Percentiles rank a stretch among this genome's conserved stretches.
Evolutionary conservation across 2,329 filamentous ascomycete genomes (phyloP).

Genomic region (Arthrobotrys conoides): DNA sequence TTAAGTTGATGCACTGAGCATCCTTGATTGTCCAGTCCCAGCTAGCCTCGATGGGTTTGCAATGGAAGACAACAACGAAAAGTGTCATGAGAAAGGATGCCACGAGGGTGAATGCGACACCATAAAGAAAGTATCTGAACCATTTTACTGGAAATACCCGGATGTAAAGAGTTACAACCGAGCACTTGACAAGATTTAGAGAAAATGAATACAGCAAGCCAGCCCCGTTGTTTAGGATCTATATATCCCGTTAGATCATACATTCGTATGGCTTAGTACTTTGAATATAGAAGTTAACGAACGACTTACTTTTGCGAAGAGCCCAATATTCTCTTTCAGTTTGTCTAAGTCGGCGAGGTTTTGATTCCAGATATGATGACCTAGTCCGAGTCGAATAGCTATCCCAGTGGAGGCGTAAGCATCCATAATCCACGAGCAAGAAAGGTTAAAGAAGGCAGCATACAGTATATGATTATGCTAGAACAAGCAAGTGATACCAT

Average conservation of each 20-base stretch:
- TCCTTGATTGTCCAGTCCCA: constrained; percentile 55
- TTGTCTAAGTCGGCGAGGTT: constrained; percentile 35
- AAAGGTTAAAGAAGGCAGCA: background rate
- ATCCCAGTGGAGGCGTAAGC: background rate
- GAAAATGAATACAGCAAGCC: constrained; percentile 56
- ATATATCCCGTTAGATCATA: background rate
- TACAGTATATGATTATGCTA: constrained; percentile 58
- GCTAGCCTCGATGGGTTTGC: constrained; percentile 47
- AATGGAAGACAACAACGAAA: constrained; percentile 55
- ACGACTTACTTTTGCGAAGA: constrained; percentile 40
- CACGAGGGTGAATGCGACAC: constrained; percentile 39
- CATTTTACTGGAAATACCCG: constrained; percentile 53
- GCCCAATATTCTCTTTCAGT: constrained; percentile 36
- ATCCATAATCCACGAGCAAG: background rate
- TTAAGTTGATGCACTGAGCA: constrained; percentile 51
- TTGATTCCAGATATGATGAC: constrained; percentile 53
- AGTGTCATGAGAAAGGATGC: constrained; percentile 51
- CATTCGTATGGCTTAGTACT: too few species aligned
- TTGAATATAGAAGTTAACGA: too few species aligned
- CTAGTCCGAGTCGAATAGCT: constrained; percentile 56
- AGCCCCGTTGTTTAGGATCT: constrained; percentile 53
- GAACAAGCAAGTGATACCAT: constrained; percentile 53
- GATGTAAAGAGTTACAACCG: constrained; percentile 51
- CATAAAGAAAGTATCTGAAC: constrained; percentile 48
- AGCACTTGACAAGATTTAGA: constrained; percentile 53